phyloP scores from a whole-genome alignment of 495 filamentous ascomycete genomes.

The Ascobolus immersus region DNA sequence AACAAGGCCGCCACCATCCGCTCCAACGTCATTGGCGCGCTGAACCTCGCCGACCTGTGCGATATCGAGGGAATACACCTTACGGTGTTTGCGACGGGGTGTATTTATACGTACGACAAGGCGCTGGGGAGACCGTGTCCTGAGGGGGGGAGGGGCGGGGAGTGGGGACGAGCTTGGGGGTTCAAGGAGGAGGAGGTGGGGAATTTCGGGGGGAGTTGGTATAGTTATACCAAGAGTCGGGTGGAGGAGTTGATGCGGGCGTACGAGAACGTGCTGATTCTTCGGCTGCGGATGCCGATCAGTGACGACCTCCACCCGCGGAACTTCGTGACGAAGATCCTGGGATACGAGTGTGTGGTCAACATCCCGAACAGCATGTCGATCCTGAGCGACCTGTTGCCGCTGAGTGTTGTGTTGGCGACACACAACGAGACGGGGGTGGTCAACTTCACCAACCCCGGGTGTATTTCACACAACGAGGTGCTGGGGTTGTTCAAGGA shows the following conservation, averaged over 20 bases:
- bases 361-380: constrained; percentile 29
- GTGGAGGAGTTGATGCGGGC: constrained; percentile 39
- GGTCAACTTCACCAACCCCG: constrained; percentile 40
- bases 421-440: constrained; percentile 35
- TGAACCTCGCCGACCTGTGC: constrained; percentile 37
- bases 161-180: constrained; percentile 33
- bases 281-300: constrained; percentile 43
- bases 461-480: constrained; percentile 42
- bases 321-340: constrained; percentile 44
- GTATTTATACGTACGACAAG: constrained; percentile 24
- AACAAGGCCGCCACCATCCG: constrained; percentile 37
- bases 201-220: constrained; percentile 41
- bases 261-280: constrained; percentile 32
- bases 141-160: neutral
- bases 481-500: constrained; percentile 34
- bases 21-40: constrained; percentile 35
- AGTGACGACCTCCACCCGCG: constrained; percentile 38
- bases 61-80: constrained; percentile 29
- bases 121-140: neutral
- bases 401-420: constrained; percentile 31
- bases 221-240: constrained; percentile 37
- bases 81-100: constrained; percentile 40
- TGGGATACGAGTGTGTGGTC: constrained; percentile 35
- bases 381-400: constrained; percentile 36
- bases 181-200: constrained; percentile 35